A percentile compares a stretch with the other conserved stretches of the same genome.
Evolutionary conservation across 106 monocot species (phyloP).

Genomic region (Posidonia australis): DNA sequence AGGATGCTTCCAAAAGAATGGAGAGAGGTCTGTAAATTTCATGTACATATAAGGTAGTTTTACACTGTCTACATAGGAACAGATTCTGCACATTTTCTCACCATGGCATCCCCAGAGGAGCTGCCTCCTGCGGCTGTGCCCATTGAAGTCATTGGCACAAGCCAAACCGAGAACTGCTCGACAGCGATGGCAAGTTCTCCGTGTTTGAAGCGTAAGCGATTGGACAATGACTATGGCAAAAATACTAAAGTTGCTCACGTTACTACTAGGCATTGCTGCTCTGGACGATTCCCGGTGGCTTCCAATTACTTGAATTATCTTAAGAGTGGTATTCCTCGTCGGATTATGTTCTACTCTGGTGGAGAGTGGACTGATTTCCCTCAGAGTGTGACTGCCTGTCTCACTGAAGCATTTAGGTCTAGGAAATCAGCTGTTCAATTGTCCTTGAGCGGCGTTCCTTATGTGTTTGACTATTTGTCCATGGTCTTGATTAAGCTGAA

Average conservation of each 20-base stretch:
- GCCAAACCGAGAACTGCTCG: no score
- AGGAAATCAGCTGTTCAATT: slow-evolving; percentile 18
- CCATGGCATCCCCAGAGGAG: no score
- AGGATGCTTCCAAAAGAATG: no score
- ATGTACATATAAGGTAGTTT: no score
- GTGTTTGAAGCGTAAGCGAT: slow-evolving; percentile 29
- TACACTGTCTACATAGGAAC: no score
- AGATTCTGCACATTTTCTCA: no score
- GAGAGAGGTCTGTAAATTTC: no score
- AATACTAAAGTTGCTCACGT: slow-evolving; percentile 14
- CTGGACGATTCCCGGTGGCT: slow-evolving; percentile 6
- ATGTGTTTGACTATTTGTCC: slow-evolving; percentile 47
- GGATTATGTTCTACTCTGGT: slow-evolving; percentile 29
- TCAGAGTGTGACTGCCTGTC: slow-evolving; percentile 2
- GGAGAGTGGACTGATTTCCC: slow-evolving; percentile 37
- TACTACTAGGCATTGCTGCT: no score
- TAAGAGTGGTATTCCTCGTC: slow-evolving; percentile 24
- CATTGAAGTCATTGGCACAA: no score
- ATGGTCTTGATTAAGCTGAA: slow-evolving; percentile 37
- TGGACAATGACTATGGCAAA: slow-evolving; percentile 2
- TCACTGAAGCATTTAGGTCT: slow-evolving; percentile 30
- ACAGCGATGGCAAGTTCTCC: no score
- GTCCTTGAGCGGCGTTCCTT: slow-evolving; percentile 2
- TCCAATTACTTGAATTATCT: slow-evolving; percentile 28
- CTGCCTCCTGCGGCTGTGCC: no score